phyloP scores from a whole-genome alignment of 1,284 basidiomycete genomes.

The Schizopora paradoxa region DNA sequence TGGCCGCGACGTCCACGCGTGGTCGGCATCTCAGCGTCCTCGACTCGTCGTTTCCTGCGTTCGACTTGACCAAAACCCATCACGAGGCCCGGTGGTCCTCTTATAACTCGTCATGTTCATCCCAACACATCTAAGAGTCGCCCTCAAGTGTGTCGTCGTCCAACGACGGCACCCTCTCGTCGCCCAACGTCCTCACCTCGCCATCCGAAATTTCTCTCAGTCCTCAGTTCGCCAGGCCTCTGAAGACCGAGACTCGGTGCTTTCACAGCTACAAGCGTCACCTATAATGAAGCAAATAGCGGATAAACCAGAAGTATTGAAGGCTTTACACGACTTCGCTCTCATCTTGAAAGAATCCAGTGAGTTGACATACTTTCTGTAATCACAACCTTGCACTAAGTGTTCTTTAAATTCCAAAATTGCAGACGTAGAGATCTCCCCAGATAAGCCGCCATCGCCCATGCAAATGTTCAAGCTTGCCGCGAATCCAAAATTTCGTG shows the following conservation, averaged over 20 bases:
- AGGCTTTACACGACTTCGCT: slow-evolving; percentile 41
- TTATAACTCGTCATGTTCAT: too few species aligned
- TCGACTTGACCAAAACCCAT: too few species aligned
- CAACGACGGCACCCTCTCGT: slow-evolving; percentile 10
- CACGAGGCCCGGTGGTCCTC: too few species aligned
- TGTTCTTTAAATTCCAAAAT: slow-evolving; percentile 1
- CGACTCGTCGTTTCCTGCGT: background rate
- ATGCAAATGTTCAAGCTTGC: slow-evolving; percentile 49
- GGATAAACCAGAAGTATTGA: slow-evolving; percentile 43
- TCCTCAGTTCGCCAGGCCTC: slow-evolving; percentile 32
- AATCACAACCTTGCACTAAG: too few species aligned
- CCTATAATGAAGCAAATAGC: slow-evolving; percentile 44
- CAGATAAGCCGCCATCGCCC: slow-evolving; percentile 41
- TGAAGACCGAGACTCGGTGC: slow-evolving; percentile 34
- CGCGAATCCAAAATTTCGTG: slow-evolving; percentile 47
- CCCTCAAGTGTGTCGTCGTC: slow-evolving; percentile 14
- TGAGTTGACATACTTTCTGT: slow-evolving; percentile 29
- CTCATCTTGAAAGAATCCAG: slow-evolving; percentile 47
- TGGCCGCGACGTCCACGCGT: slow-evolving; percentile 10
- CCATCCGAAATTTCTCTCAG: slow-evolving; percentile 30
- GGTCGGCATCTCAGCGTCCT: background rate
- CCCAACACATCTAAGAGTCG: slow-evolving; percentile 20
- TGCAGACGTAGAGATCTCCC: slow-evolving; percentile 42
- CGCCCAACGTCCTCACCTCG: slow-evolving; percentile 6
- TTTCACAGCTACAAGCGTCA: slow-evolving; percentile 21